phyloP scores from a whole-genome alignment of 495 filamentous ascomycete genomes.

The Penicillium verhagenii region DNA sequence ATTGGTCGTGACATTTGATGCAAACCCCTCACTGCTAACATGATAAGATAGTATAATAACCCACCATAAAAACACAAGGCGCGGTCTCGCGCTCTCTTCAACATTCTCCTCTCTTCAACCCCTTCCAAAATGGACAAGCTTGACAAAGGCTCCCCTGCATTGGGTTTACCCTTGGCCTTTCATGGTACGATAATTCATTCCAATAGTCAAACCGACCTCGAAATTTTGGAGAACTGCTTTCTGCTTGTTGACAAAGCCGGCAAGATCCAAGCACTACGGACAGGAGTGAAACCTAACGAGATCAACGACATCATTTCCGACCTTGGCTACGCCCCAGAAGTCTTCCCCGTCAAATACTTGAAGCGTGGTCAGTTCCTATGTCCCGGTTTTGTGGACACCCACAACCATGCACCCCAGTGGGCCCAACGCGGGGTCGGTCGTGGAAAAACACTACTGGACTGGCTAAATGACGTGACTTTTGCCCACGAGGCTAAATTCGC shows the following conservation, averaged over 20 bases:
- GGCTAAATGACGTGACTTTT: constrained; percentile 61
- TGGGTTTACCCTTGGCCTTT: constrained; percentile 38
- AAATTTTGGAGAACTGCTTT: constrained; percentile 48
- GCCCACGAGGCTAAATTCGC: constrained; percentile 58
- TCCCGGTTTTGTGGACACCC: constrained; percentile 63
- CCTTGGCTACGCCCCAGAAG: constrained; percentile 31
- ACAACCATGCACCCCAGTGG: constrained; percentile 67
- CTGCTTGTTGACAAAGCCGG: constrained; percentile 42
- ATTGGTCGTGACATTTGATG: constrained; percentile 1
- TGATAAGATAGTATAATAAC: background rate
- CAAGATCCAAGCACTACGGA: constrained; percentile 37
- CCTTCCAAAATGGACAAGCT: constrained; percentile 12
- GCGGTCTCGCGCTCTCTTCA: no score
- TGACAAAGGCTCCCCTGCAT: constrained; percentile 9
- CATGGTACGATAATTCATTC: constrained; percentile 57
- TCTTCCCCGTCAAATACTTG: constrained; percentile 40
- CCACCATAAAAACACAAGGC: no score
- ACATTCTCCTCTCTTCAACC: background rate
- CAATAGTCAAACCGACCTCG: constrained; percentile 33
- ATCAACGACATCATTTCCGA: constrained; percentile 24
- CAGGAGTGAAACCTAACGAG: constrained; percentile 9
- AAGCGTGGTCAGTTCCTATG: constrained; percentile 52
- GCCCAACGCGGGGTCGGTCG: constrained; percentile 58
- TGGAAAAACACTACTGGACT: constrained; percentile 57
- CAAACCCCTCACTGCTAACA: constrained; percentile 5